These are phyloP conservation scores for Euphorbia pulcherrima DNA, from an alignment of 345 rosid species.

Conservation along the genomic window DNA sequence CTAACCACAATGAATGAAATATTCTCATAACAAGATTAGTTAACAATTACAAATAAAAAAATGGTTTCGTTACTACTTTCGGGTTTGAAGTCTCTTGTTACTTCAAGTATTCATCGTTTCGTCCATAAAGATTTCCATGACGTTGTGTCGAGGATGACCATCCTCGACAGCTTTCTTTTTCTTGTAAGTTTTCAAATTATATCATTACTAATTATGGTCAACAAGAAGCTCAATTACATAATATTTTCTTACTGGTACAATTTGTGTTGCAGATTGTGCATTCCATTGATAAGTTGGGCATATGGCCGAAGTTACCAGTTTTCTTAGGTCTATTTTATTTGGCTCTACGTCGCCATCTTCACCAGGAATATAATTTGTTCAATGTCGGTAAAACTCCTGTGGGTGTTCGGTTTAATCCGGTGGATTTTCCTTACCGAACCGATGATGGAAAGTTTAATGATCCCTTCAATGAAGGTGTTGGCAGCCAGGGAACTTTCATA, in stretches of 20 bases:
- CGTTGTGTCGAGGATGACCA: slow-evolving; percentile 34
- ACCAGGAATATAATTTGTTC: slow-evolving; percentile 48
- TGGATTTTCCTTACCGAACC: slow-evolving; percentile 47
- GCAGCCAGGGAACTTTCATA: slow-evolving; percentile 45
- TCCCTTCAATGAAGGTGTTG: slow-evolving; percentile 48
- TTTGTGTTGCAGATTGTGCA: slow-evolving; percentile 41
- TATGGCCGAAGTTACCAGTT: slow-evolving; percentile 57
- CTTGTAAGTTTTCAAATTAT: slow-evolving; percentile 24
- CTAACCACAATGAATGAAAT: too few relatives aligned
- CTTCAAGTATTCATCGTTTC: slow-evolving; percentile 13
- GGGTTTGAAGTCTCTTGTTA: not conserved
- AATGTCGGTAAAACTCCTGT: slow-evolving; percentile 47
- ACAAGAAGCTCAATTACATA: too few relatives aligned
- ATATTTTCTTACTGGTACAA: not conserved
- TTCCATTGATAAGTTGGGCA: slow-evolving; percentile 35
- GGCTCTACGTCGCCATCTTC: slow-evolving; percentile 36
- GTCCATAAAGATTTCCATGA: slow-evolving; percentile 43
- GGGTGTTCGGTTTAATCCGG: slow-evolving; percentile 43
- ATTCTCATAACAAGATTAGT: not conserved
- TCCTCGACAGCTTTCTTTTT: slow-evolving; percentile 39
- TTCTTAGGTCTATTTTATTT: slow-evolving; percentile 44
- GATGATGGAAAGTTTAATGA: slow-evolving; percentile 45
- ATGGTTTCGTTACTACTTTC: not conserved
- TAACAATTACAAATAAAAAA: not conserved
- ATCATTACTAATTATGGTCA: too few relatives aligned